Conservation (phyloP, 805 yeast species). For the Yarrowia osloensis region DNA sequence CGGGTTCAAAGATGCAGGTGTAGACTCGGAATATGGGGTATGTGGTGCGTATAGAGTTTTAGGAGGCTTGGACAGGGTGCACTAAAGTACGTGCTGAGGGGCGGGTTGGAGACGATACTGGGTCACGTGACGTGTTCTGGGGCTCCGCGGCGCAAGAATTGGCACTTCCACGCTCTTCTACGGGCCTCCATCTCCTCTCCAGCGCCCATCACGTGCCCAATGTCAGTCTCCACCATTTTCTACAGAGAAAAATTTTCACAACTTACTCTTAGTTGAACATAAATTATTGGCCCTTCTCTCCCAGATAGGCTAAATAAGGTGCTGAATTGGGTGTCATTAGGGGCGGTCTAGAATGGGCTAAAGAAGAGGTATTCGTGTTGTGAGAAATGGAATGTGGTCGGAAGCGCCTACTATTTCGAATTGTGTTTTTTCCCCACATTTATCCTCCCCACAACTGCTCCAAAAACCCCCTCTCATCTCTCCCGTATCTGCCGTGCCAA, state of each 20-base stretch:
- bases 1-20: constrained; percentile 5
- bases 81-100: not conserved
- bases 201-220: not conserved
- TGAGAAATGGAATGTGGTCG: not conserved
- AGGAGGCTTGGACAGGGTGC: not conserved
- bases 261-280: constrained; percentile 18
- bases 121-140: not conserved
- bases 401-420: not conserved
- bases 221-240: not conserved
- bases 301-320: constrained; percentile 18
- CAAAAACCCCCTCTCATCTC: not conserved
- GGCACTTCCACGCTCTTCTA: not conserved
- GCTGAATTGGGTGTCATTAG: not conserved
- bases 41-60: not conserved
- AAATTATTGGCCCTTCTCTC: constrained; percentile 17
- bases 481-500: not conserved
- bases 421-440: not conserved
- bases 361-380: no score
- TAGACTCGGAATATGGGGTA: constrained; percentile 20
- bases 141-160: no score
- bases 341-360: not conserved
- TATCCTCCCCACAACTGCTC: not conserved
- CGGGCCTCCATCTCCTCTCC: not conserved
- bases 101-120: not conserved
- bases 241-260: constrained; percentile 15